These are phyloP conservation scores for Knoxia roxburghii DNA, from an alignment of 257 asterid species.

Conservation along the genomic window DNA sequence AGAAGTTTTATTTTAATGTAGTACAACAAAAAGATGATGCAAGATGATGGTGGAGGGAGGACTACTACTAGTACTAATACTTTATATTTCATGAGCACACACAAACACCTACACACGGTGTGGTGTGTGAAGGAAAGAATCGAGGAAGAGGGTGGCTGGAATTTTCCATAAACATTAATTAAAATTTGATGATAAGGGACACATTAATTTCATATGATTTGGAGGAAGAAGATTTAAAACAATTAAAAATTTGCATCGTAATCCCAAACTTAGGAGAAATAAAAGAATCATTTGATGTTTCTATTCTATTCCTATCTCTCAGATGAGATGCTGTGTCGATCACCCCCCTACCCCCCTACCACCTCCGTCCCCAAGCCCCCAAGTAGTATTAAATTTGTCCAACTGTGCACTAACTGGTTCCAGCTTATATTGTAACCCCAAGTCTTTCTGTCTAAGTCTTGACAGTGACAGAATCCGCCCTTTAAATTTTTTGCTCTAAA, in stretches of 20 bases:
- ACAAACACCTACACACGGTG: too few relatives aligned
- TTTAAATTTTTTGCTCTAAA: too few relatives aligned
- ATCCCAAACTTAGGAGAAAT: slow-evolving; percentile 34
- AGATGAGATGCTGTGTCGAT: slow-evolving; percentile 51
- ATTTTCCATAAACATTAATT: slow-evolving; percentile 3
- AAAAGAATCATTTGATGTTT: slow-evolving; percentile 57
- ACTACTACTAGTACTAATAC: too few relatives aligned
- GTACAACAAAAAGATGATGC: too few relatives aligned
- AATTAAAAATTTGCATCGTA: slow-evolving; percentile 21
- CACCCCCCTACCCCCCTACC: not conserved
- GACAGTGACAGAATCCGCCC: too few relatives aligned
- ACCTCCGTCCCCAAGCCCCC: not conserved
- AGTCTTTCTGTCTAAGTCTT: too few relatives aligned
- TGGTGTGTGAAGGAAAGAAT: slow-evolving; percentile 21
- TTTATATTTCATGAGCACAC: slow-evolving; percentile 12
- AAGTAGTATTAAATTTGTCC: slow-evolving; percentile 19
- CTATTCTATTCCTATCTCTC: slow-evolving; percentile 83
- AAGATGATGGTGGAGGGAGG: too few relatives aligned
- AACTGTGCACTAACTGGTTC: slow-evolving; percentile 47
- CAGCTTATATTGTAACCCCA: slow-evolving; percentile 52
- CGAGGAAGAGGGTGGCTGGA: slow-evolving; percentile 26
- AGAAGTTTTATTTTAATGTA: too few relatives aligned
- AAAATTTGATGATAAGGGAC: slow-evolving; percentile 41
- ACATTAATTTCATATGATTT: slow-evolving; percentile 67
- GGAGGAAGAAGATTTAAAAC: slow-evolving; percentile 18